These are phyloP conservation scores for Populus simonii DNA, from an alignment of 345 rosid species.

Conservation along the genomic window DNA sequence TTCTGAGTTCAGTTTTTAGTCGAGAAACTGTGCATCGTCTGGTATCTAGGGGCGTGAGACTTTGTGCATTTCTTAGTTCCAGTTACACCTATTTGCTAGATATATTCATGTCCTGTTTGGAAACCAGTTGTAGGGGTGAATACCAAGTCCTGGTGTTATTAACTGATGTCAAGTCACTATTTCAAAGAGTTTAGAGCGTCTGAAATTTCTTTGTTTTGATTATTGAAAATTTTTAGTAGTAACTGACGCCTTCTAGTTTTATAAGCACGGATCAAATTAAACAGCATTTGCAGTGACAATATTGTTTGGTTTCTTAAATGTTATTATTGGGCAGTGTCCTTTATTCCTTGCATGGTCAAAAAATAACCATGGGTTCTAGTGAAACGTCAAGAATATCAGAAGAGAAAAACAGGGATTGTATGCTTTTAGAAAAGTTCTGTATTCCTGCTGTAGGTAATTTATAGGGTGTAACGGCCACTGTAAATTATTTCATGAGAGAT, in stretches of 20 bases:
- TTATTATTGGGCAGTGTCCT: neutral
- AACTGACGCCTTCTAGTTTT: neutral
- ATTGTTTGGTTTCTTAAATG: neutral
- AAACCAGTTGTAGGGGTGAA: neutral
- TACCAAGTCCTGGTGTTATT: neutral
- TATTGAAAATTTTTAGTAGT: neutral
- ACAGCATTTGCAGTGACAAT: neutral
- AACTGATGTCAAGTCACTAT: neutral
- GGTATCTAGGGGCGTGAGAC: neutral
- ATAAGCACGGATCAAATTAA: neutral
- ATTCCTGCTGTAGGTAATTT: neutral
- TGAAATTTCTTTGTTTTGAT: neutral
- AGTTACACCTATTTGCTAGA: neutral
- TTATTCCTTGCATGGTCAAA: neutral
- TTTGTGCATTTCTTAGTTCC: neutral
- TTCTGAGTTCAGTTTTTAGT: neutral
- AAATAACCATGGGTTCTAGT: neutral
- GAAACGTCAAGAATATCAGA: neutral
- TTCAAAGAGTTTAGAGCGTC: neutral
- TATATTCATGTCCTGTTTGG: neutral
- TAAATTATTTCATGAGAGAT: neutral
- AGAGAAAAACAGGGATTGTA: neutral
- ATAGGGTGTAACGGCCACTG: neutral
- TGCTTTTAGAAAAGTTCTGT: neutral
- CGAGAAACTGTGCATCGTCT: neutral